Base-by-base conservation (phyloP, 2,329 filamentous ascomycete species). In the Ophiostoma pallidulum region DNA sequence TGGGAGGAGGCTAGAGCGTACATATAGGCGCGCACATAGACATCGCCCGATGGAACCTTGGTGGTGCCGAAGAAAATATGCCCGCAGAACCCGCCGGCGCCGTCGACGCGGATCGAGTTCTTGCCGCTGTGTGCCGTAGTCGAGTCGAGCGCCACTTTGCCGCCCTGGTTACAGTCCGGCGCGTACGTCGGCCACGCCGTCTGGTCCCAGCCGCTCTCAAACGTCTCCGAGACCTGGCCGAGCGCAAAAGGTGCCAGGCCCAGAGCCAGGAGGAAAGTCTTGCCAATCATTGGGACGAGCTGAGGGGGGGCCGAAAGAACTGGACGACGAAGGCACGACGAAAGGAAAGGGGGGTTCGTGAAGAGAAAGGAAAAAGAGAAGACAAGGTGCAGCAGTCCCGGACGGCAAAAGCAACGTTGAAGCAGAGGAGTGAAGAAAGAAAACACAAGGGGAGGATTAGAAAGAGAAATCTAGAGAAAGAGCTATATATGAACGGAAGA, bases 31-130 rank as follows among this genome's bases (percentile, higher is more conserved):
- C 48, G 48, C 18, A 50, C 48, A 9, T 44, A 50, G 13, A 80
- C 64, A 57, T 80, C 72, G 2, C 77, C 76, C 44, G 59, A 68
- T 1, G 77, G 77, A 3, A 80, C 64, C 39, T 71, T 68, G 1
- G 64, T 74, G 2, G 77, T 80, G 50, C 77, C 77, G 49, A 81
- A 73, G 62, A 80, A 80, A 39, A 78, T 74, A 57, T 81, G 77
- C 20, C 74, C 74, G 48, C 74, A 77, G 60, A 71, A 77, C 4
- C 74, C 74, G 36, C 72, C 71, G 0, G 70, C 70, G 37, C 73
- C 72, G 39, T 67, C 69, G 16, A 77, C 75, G 39, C 67, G 67
- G 4, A 77, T 67, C 0, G 72, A 78, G 58, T 75, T 77, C 56
- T 64, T 72, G 36, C 75, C 76, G 49, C 69, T 76, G 57, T 79